Evolutionary conservation across 306 rosid genomes (phyloP).

Genomic region (Ormosia emarginata): DNA sequence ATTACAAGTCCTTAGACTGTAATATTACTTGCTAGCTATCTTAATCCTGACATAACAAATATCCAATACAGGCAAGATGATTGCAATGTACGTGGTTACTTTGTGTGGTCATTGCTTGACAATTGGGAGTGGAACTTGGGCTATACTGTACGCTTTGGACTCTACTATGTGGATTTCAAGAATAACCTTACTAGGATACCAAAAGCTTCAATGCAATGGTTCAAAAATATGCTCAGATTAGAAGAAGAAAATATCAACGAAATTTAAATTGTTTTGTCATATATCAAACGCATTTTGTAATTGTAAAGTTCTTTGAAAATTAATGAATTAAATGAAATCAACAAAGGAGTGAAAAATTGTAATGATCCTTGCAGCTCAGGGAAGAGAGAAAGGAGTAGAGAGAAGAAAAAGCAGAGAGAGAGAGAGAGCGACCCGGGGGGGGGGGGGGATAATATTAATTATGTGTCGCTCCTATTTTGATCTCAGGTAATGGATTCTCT

Average conservation of each 20-base stretch:
- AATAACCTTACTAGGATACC: conserved; percentile 88
- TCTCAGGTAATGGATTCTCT: no score
- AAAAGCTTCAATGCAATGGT: conserved; percentile 79
- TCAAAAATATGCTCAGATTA: conserved; percentile 56
- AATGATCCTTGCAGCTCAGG: not conserved
- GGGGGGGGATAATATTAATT: no score
- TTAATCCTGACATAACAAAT: conserved; percentile 20
- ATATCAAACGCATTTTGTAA: not conserved
- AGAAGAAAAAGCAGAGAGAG: not conserved
- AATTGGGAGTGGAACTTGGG: conserved; percentile 99
- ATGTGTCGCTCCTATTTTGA: no score
- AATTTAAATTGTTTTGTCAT: conserved; percentile 24
- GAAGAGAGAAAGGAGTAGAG: not conserved
- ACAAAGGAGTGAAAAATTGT: not conserved
- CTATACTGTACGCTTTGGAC: conserved; percentile 81
- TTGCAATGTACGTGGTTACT: conserved; percentile 79
- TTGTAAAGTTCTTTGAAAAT: conserved; percentile 20
- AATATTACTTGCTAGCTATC: not conserved
- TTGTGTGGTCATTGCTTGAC: conserved; percentile 92
- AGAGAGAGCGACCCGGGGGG: no score
- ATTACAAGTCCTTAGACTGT: not conserved
- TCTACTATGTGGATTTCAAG: conserved; percentile 79
- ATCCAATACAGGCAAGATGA: conserved; percentile 60
- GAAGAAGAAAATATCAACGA: conserved; percentile 17
- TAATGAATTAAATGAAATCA: not conserved